Conservation (phyloP, 345 rosid species). For the Pugionium dolabratum region DNA sequence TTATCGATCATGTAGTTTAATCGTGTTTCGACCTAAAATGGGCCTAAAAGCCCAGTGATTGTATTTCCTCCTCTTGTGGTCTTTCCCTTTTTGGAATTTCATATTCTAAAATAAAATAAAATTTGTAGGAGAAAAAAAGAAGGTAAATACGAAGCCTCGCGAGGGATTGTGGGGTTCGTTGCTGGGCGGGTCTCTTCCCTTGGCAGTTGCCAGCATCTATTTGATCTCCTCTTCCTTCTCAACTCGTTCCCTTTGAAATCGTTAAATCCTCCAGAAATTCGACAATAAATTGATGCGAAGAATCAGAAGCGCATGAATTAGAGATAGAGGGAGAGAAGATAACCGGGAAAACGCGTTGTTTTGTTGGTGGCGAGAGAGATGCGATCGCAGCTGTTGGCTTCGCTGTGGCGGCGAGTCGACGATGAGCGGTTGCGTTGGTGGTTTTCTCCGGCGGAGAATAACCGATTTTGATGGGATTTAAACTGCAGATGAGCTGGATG, state of each 20-base stretch:
- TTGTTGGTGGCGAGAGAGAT: conserved; percentile 23
- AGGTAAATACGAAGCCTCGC: conserved; percentile 14
- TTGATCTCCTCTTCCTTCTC: conserved; percentile 25
- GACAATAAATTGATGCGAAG: neutral
- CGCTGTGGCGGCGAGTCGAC: conserved; percentile 37
- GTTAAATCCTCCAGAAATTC: conserved; percentile 20
- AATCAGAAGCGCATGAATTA: conserved; percentile 18
- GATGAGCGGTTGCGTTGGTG: conserved; percentile 31
- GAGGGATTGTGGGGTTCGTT: conserved; percentile 39
- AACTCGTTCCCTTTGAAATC: conserved; percentile 12
- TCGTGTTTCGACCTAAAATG: neutral
- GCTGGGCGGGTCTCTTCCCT: conserved; percentile 46
- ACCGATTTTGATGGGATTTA: conserved; percentile 51
- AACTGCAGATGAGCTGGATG: conserved; percentile 94
- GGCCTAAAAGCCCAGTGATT: conserved; percentile 33
- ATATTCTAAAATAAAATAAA: neutral
- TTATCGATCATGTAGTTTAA: too few species aligned
- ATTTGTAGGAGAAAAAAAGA: neutral
- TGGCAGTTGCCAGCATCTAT: conserved; percentile 39
- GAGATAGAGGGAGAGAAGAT: neutral
- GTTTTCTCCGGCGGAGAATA: conserved; percentile 39
- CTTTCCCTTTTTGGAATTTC: conserved; percentile 18
- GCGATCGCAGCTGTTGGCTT: conserved; percentile 43
- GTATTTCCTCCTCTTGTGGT: neutral
- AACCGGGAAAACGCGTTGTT: conserved; percentile 2